Evolutionary conservation across 106 monocot species (phyloP).

Genomic region (Allium sativum): DNA sequence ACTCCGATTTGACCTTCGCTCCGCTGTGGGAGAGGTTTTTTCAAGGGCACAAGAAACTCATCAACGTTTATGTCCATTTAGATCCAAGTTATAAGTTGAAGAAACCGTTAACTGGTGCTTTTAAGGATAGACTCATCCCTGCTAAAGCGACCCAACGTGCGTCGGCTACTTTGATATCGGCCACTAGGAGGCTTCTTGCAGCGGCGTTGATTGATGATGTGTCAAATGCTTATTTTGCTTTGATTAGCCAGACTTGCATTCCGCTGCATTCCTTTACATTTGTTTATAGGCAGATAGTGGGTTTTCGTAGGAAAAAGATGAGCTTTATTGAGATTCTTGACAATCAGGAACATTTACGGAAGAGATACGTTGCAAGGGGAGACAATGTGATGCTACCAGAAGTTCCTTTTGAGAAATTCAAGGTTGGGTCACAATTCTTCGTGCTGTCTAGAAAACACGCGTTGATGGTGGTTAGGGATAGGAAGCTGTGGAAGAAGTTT

Average conservation of each 20-base stretch:
- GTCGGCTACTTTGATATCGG: constrained; percentile 89
- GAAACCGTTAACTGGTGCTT: constrained; percentile 22
- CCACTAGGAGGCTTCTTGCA: constrained; percentile 81
- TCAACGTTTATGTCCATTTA: constrained; percentile 62
- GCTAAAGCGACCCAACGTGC: constrained; percentile 63
- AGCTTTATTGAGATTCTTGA: constrained; percentile 78
- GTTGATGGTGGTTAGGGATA: constrained; percentile 54
- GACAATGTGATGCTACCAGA: constrained; percentile 80
- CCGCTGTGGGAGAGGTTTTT: constrained; percentile 80
- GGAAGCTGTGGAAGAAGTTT: constrained; percentile 77
- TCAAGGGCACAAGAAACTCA: constrained; percentile 23
- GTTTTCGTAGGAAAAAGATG: constrained; percentile 4
- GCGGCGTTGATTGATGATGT: constrained; percentile 75
- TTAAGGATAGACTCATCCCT: constrained; percentile 48
- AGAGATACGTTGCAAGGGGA: constrained; percentile 71
- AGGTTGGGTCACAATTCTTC: constrained; percentile 90
- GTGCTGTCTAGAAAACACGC: constrained; percentile 63
- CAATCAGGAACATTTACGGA: constrained; percentile 21
- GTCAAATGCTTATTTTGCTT: constrained; percentile 67
- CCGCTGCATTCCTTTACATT: constrained; percentile 75
- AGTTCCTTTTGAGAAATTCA: constrained; percentile 60
- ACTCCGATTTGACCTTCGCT: constrained; percentile 60
- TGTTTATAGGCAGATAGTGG: constrained; percentile 30
- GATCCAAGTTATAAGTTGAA: constrained; percentile 28
- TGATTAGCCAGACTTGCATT: constrained; percentile 76